Evolutionary conservation across 768 basidiomycete species (phyloP).

Genomic region (Russula vinacea): DNA sequence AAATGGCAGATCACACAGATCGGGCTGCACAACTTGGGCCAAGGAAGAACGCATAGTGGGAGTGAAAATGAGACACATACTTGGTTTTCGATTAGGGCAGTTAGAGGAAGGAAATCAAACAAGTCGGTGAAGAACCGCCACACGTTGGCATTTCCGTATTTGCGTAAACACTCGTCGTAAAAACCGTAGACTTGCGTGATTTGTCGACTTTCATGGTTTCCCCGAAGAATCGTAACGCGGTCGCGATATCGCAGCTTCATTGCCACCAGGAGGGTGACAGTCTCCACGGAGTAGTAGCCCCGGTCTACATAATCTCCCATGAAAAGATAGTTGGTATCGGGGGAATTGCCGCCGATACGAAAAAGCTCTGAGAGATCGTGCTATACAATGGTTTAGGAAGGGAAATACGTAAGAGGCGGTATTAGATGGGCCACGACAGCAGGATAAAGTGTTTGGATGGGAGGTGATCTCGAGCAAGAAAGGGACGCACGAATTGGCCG

Average conservation of each 20-base stretch:
- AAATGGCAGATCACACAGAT: slow-evolving; percentile 18
- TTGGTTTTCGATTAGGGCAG: slow-evolving; percentile 98
- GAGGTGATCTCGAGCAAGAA: slow-evolving; percentile 30
- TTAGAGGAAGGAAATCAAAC: slow-evolving; percentile 96
- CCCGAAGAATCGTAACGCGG: slow-evolving; percentile 94
- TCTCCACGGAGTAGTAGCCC: slow-evolving; percentile 99
- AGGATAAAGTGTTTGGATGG: slow-evolving; percentile 15
- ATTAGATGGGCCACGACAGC: slow-evolving; percentile 23
- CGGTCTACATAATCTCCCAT: slow-evolving; percentile 99
- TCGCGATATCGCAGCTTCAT: slow-evolving; percentile 98
- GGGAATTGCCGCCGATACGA: slow-evolving; percentile 97
- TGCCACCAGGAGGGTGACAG: slow-evolving; percentile 94
- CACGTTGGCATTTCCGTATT: slow-evolving; percentile 99
- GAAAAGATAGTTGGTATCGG: slow-evolving; percentile 99
- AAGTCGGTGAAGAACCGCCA: slow-evolving; percentile 99
- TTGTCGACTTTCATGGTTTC: slow-evolving; percentile 98
- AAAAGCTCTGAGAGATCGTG: slow-evolving; percentile 99
- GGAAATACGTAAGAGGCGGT: slow-evolving; percentile 23
- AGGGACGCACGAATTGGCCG: slow-evolving; percentile 91
- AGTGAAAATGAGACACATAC: slow-evolving; percentile 52
- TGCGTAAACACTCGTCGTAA: slow-evolving; percentile 98
- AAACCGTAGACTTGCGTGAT: slow-evolving; percentile 99
- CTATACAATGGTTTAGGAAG: slow-evolving; percentile 44
- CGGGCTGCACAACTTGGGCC: slow-evolving; percentile 1
- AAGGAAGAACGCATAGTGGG: neutral